A percentile compares a stretch with the other conserved stretches of the same genome.
These are phyloP conservation scores for Fomitopsis betulina DNA, from an alignment of 1,284 basidiomycete genomes.

Conservation along the genomic window DNA sequence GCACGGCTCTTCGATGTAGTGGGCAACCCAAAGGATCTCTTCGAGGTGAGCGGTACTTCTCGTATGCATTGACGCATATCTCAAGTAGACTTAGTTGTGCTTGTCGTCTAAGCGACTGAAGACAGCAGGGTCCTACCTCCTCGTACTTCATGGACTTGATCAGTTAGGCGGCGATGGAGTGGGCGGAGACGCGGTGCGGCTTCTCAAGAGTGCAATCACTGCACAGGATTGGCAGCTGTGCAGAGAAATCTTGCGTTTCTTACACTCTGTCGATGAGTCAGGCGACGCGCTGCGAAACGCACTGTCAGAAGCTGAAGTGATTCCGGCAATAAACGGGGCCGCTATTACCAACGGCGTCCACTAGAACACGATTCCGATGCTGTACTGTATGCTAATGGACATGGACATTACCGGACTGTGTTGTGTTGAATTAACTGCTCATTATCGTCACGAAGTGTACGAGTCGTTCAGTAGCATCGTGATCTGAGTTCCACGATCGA, in stretches of 20 bases:
- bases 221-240: constrained; percentile 79
- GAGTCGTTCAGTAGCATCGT: background rate
- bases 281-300: constrained; percentile 69
- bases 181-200: constrained; percentile 66
- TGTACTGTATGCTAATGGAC: background rate
- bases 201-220: constrained; percentile 71
- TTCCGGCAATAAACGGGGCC: background rate
- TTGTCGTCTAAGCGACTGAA: constrained; percentile 72
- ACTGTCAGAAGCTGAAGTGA: constrained; percentile 35
- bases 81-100: constrained; percentile 53
- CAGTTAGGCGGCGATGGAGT: constrained; percentile 77
- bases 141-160: constrained; percentile 92
- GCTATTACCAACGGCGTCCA: background rate
- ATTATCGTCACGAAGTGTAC: background rate
- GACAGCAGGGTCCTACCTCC: constrained; percentile 89
- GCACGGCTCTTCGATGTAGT: constrained; percentile 84
- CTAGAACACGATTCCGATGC: background rate
- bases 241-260: constrained; percentile 86
- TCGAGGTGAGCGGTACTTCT: constrained; percentile 56
- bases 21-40: constrained; percentile 86
- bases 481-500: background rate
- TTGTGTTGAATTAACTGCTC: background rate
- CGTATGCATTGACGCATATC: background rate
- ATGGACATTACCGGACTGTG: background rate
- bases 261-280: constrained; percentile 86